These are phyloP conservation scores for Aureobasidium subglaciale DNA, from an alignment of 2,329 filamentous ascomycete genomes.

Conservation along the genomic window DNA sequence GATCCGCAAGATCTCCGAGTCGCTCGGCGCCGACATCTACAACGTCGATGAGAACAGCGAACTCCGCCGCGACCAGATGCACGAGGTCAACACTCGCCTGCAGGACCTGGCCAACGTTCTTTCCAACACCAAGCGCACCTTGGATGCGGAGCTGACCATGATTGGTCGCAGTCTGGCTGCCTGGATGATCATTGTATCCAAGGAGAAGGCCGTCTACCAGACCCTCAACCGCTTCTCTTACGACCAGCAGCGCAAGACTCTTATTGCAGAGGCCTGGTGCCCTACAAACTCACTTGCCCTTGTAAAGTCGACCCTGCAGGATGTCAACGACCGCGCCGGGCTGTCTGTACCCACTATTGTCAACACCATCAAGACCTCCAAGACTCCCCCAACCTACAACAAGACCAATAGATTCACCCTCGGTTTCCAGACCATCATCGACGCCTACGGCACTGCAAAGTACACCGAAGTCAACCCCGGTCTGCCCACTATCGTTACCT, in stretches of 20 bases:
- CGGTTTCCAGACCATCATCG: conserved; percentile 97
- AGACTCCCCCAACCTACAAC: conserved; percentile 93
- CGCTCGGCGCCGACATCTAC: conserved; percentile 90
- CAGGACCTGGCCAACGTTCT: conserved; percentile 88
- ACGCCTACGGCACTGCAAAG: conserved; percentile 94
- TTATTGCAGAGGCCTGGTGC: conserved; percentile 97
- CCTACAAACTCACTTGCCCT: conserved; percentile 82
- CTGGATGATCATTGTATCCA: conserved; percentile 96
- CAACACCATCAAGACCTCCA: conserved; percentile 94
- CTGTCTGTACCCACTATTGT: conserved; percentile 97
- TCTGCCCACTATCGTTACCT: conserved; percentile 90
- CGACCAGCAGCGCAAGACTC: conserved; percentile 86
- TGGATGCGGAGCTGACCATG: conserved; percentile 86
- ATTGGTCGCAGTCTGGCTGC: conserved; percentile 88
- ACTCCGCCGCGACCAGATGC: conserved; percentile 87
- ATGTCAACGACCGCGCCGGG: conserved; percentile 92
- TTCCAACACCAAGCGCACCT: conserved; percentile 87
- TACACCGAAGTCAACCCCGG: conserved; percentile 97
- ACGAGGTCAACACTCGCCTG: conserved; percentile 91
- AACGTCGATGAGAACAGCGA: conserved; percentile 97
- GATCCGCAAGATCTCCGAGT: conserved; percentile 98
- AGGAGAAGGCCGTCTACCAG: conserved; percentile 96
- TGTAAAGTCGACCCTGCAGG: conserved; percentile 88
- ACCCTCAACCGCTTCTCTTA: conserved; percentile 95
- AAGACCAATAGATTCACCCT: conserved; percentile 99